phyloP scores from a whole-genome alignment of 2,329 filamentous ascomycete species.

The Monilinia fructigena region DNA sequence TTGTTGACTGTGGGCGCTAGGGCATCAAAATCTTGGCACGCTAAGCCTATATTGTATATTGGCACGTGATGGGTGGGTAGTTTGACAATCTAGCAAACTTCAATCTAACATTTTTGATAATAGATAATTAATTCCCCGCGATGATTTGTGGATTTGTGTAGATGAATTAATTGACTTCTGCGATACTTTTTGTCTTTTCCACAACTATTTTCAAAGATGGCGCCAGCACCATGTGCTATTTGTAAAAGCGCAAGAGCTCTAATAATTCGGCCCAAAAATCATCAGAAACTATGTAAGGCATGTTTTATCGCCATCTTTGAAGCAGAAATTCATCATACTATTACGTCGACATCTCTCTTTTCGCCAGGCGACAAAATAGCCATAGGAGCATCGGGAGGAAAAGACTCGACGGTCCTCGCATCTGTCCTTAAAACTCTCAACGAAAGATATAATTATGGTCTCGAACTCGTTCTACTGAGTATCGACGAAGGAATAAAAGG shows the following conservation, averaged over 20 bases:
- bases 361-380: conserved; percentile 79
- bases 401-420: conserved; percentile 94
- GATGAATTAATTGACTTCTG: background rate
- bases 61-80: conserved; percentile 17
- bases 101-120: conserved; percentile 16
- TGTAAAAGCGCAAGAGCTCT: conserved; percentile 78
- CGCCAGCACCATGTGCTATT: conserved; percentile 70
- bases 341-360: conserved; percentile 79
- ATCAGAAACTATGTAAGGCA: conserved; percentile 84
- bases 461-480: conserved; percentile 82
- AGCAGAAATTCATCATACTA: conserved; percentile 90
- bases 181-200: background rate
- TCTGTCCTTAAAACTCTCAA: conserved; percentile 94
- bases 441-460: conserved; percentile 79
- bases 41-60: background rate
- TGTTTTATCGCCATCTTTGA: conserved; percentile 91
- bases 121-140: conserved; percentile 17
- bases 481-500: conserved; percentile 98
- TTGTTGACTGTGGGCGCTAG: conserved; percentile 27
- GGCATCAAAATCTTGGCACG: conserved; percentile 33
- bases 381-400: conserved; percentile 94
- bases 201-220: conserved; percentile 49
- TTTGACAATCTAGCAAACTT: conserved; percentile 26
- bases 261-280: conserved; percentile 91
- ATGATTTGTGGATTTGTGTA: conserved; percentile 4